Evolutionary conservation across 306 rosid genomes (phyloP), one percentile per base, ranked within the genome.

Genomic region (Cicer judaicum): DNA sequence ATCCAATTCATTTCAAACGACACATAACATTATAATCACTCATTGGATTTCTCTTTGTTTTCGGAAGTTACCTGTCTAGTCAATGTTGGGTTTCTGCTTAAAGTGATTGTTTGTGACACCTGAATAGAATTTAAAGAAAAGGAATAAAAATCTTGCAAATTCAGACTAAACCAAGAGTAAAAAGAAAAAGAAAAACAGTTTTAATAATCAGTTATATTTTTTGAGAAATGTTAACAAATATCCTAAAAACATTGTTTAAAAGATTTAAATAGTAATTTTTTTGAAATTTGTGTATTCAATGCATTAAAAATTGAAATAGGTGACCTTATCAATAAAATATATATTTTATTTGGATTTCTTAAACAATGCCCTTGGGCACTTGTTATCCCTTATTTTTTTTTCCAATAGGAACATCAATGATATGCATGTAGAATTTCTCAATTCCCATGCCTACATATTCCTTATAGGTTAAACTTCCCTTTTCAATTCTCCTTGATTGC

Each of bases 41-140:
- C 14, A 40, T 40, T 16, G 0, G 24, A 16, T 11, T 29, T 75
- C 19, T 3, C 16, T 19, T 2, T 47, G 6, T 63, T 29, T 24
- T 68, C 2, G 36, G 36, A 8, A 52, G 10, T 54, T 70, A 79
- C 84, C 76, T 79, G 84, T 42, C 64, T 59, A n/a, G 73, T 57
- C n/a, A 7, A 71, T 10, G 54, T 64, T 41, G 62, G 48, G 19
- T 70, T 65, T 71, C 72, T 75, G 64, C 75, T 76, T 74, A 83
- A 71, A 70, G 56, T 75, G 38, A 57, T 62, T 50, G 63, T 9
- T 14, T 73, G 78, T 7, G 50, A 15, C 6, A 49, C 73, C 84
- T 79, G 55, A 2, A 64, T 2, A 64, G 13, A 63, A 47, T 63
- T 18, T 39, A 12, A 38, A 73, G 5, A 40, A 55, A 8, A 64